A percentile compares a stretch with the other conserved stretches of the same genome.
Evolutionary conservation across 306 rosid genomes (phyloP).

Genomic region (Vigna angularis): DNA sequence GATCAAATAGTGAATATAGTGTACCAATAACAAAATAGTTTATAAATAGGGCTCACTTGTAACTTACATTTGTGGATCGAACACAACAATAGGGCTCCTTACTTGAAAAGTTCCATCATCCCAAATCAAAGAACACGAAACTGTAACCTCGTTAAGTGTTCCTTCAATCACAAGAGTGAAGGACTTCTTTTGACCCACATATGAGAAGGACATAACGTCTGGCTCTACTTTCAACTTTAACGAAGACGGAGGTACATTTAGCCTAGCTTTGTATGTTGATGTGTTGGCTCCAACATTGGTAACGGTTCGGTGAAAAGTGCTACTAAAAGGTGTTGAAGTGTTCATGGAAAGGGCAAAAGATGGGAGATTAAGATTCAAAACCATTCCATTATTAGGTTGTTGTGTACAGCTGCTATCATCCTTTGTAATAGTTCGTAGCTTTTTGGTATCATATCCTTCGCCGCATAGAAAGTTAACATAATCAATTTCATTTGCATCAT

Average conservation of each 20-base stretch:
- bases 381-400: not conserved
- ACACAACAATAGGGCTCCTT: not conserved
- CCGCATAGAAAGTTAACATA: not conserved
- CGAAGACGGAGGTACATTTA: not conserved
- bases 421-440: not conserved
- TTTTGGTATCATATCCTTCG: not conserved
- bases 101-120: not conserved
- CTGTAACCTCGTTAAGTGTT: not conserved
- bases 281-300: constrained; percentile 5
- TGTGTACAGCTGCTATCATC: not conserved
- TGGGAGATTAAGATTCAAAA: not conserved
- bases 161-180: constrained; percentile 15
- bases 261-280: not conserved
- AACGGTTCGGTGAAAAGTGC: not conserved
- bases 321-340: not conserved
- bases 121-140: constrained; percentile 4
- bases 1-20: no score
- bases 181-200: not conserved
- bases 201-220: not conserved
- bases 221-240: not conserved
- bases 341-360: not conserved
- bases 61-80: no score
- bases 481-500: not conserved
- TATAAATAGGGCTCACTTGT: no score
- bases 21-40: no score